These are phyloP conservation scores for Pyricularia grisea DNA, from an alignment of 2,329 filamentous ascomycete species.

Conservation along the genomic window DNA sequence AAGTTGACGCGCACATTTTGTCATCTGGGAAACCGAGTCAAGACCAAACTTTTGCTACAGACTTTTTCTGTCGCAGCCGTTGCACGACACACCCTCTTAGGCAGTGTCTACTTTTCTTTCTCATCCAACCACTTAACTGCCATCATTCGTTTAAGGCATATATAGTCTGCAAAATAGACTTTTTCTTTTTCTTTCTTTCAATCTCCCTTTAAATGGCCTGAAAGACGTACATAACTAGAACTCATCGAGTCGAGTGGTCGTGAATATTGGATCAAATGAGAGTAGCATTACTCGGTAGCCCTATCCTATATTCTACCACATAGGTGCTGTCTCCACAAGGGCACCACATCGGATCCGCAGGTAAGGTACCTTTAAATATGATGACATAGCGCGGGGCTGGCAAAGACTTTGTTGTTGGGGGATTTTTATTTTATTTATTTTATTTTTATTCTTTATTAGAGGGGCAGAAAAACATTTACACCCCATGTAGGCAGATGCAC, in stretches of 20 bases:
- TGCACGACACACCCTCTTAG: not conserved
- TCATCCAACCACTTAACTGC: not conserved
- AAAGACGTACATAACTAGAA: not conserved
- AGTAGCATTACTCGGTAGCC: not conserved
- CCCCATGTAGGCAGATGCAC: not conserved
- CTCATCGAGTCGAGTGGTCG: not conserved
- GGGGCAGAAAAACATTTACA: not conserved
- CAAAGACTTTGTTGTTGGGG: not conserved
- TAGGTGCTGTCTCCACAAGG: not conserved
- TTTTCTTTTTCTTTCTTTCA: not conserved
- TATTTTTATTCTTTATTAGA: not conserved
- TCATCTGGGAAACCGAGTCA: not conserved
- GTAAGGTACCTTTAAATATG: not conserved
- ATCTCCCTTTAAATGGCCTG: not conserved
- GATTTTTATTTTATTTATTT: not conserved
- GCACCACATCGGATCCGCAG: not conserved
- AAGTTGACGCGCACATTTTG: not conserved
- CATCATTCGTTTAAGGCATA: not conserved
- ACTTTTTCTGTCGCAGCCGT: not conserved
- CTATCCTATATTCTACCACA: not conserved
- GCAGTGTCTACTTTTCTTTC: not conserved
- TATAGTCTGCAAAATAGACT: slow-evolving; percentile 1
- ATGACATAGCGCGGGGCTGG: not conserved
- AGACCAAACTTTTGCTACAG: not conserved
- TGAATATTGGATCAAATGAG: not conserved